phyloP scores from a whole-genome alignment of 805 yeast species.

The Wickerhamiella siamensis region DNA sequence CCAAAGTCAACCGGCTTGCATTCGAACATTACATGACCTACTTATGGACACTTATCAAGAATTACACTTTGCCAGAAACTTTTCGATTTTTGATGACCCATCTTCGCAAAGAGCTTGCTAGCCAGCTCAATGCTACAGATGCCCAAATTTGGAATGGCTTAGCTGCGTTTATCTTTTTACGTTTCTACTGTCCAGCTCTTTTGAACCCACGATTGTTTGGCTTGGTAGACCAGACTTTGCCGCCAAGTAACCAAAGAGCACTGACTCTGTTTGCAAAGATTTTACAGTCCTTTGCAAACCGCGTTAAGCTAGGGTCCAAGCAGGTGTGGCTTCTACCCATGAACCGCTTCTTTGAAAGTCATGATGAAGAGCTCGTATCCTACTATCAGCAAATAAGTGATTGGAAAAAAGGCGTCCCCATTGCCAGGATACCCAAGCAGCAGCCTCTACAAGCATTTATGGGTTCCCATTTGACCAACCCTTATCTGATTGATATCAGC shows the following conservation, averaged over 20 bases:
- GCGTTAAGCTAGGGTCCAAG: constrained; percentile 61
- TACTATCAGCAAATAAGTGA: constrained; percentile 57
- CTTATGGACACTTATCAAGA: constrained; percentile 15
- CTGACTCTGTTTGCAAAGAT: constrained; percentile 65
- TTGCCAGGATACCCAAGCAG: constrained; percentile 16
- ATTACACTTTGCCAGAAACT: constrained; percentile 15
- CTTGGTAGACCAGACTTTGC: constrained; percentile 54
- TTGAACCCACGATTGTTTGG: constrained; percentile 78
- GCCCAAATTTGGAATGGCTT: constrained; percentile 48
- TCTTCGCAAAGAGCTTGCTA: constrained; percentile 8
- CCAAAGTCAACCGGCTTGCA: constrained; percentile 35
- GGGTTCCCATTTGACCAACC: constrained; percentile 22
- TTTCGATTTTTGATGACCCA: constrained; percentile 15
- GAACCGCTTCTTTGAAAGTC: constrained; percentile 51
- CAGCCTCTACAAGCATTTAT: constrained; percentile 16
- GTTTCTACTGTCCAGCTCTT: constrained; percentile 84
- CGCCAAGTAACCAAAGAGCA: constrained; percentile 60
- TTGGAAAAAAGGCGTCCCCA: constrained; percentile 8
- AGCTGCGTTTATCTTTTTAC: constrained; percentile 67
- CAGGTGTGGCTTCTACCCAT: constrained; percentile 65
- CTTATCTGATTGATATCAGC: constrained; percentile 25
- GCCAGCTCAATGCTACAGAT: constrained; percentile 2
- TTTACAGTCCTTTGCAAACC: constrained; percentile 62
- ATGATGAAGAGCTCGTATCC: constrained; percentile 43
- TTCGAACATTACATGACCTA: constrained; percentile 30